phyloP scores from a whole-genome alignment of 768 basidiomycete genomes.

The Collybia sordida region DNA sequence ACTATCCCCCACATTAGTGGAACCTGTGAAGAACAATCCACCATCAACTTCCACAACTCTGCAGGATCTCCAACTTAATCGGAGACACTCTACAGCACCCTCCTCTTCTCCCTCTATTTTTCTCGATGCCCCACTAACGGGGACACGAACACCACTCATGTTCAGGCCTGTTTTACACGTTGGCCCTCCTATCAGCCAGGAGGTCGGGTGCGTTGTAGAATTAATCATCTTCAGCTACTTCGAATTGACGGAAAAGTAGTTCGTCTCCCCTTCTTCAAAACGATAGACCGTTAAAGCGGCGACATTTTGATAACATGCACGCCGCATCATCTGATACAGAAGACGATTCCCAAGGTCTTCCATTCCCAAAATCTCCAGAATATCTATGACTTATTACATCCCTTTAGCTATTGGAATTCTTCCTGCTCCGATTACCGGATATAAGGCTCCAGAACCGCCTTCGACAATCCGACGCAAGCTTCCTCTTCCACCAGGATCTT shows the following conservation, averaged over 20 bases:
- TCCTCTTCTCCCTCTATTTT: constrained; percentile 23
- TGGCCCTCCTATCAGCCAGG: constrained; percentile 14
- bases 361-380: neutral
- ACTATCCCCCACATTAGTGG: constrained; percentile 5
- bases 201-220: constrained; percentile 14
- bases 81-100: neutral
- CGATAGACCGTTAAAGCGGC: constrained; percentile 3
- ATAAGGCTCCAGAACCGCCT: constrained; percentile 10
- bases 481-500: constrained; percentile 8
- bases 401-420: constrained; percentile 5
- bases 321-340: constrained; percentile 35
- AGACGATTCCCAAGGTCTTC: constrained; percentile 38
- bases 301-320: constrained; percentile 10
- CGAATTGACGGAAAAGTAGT: neutral
- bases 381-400: neutral
- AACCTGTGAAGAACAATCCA: constrained; percentile 3
- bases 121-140: constrained; percentile 9
- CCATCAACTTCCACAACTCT: constrained; percentile 1
- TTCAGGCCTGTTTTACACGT: constrained; percentile 17
- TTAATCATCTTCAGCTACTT: neutral
- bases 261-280: neutral
- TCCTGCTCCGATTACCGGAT: neutral
- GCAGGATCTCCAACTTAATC: too few species aligned
- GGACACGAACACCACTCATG: constrained; percentile 20
- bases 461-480: constrained; percentile 1